These are phyloP conservation scores for Pterocarpus macrocarpus DNA, from an alignment of 306 rosid species.

Conservation along the genomic window DNA sequence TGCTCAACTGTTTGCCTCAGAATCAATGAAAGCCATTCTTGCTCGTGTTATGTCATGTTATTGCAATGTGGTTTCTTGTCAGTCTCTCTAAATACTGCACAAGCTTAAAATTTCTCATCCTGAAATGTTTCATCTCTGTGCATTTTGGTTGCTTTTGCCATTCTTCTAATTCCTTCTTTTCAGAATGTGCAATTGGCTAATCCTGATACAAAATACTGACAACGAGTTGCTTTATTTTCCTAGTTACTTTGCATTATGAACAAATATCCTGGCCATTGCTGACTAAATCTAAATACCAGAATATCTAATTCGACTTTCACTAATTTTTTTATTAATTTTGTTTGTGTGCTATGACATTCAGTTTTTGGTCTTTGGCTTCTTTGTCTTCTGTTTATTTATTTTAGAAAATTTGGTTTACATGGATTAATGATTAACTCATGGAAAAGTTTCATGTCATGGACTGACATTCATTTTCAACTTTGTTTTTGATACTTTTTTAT, in stretches of 20 bases:
- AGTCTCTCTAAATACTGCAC: slow-evolving; percentile 1
- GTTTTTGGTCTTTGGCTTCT: slow-evolving; percentile 4
- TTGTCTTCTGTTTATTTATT: background rate
- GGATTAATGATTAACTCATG: slow-evolving; percentile 9
- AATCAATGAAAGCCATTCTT: slow-evolving; percentile 1
- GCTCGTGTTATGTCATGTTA: background rate
- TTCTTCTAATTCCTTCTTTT: slow-evolving; percentile 20
- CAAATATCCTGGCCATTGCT: slow-evolving; percentile 19
- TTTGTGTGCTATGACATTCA: slow-evolving; percentile 13
- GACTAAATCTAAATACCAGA: slow-evolving; percentile 9
- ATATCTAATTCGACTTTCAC: slow-evolving; percentile 12
- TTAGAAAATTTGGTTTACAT: slow-evolving; percentile 14
- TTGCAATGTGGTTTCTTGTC: slow-evolving; percentile 5
- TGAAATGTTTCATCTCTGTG: slow-evolving; percentile 11
- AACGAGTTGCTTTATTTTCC: slow-evolving; percentile 5
- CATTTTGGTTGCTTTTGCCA: slow-evolving; percentile 24
- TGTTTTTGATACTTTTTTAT: slow-evolving; percentile 8
- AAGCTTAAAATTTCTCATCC: background rate
- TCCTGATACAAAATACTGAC: slow-evolving; percentile 1
- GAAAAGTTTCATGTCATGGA: slow-evolving; percentile 42
- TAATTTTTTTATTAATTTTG: background rate
- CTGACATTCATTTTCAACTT: slow-evolving; percentile 48
- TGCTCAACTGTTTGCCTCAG: background rate
- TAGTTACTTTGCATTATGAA: slow-evolving; percentile 23
- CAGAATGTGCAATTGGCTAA: slow-evolving; percentile 6